phyloP scores from a whole-genome alignment of 2,329 filamentous ascomycete species.

The Cercospora janseana region DNA sequence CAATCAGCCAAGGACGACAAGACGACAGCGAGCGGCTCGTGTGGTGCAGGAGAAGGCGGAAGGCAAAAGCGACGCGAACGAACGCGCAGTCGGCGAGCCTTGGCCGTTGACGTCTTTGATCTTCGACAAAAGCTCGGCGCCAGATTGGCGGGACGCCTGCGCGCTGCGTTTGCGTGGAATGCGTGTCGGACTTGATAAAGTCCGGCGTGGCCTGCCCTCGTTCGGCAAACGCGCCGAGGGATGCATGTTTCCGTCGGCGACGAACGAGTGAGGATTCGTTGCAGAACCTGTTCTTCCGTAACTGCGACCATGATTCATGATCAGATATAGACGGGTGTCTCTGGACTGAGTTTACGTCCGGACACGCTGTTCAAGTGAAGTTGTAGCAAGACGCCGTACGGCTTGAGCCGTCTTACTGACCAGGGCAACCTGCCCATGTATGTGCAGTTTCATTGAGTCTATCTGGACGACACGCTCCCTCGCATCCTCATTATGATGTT shows the following conservation, averaged over 20 bases:
- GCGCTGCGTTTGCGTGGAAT: no score
- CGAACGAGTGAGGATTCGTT: no score
- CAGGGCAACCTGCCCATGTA: neutral
- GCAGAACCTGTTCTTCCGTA: no score
- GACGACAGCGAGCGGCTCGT: neutral
- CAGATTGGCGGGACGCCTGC: neutral
- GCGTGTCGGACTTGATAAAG: neutral
- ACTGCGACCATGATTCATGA: no score
- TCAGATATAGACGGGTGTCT: no score
- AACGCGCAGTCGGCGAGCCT: neutral
- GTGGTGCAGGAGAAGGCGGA: no score
- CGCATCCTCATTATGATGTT: no score
- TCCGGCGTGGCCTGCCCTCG: neutral
- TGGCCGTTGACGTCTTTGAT: constrained; percentile 7
- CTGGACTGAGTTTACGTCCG: no score
- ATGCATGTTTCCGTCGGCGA: no score
- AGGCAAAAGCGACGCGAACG: neutral
- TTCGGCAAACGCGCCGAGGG: constrained; percentile 4
- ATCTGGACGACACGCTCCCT: neutral
- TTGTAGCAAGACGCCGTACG: constrained; percentile 1
- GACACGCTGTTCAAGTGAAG: neutral
- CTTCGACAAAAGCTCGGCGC: constrained; percentile 1
- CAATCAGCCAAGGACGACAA: constrained; percentile 6
- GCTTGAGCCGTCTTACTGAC: constrained; percentile 4
- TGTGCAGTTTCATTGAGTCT: neutral